Evolutionary conservation across 768 basidiomycete species (phyloP).

Genomic region (Russula ochroleuca): DNA sequence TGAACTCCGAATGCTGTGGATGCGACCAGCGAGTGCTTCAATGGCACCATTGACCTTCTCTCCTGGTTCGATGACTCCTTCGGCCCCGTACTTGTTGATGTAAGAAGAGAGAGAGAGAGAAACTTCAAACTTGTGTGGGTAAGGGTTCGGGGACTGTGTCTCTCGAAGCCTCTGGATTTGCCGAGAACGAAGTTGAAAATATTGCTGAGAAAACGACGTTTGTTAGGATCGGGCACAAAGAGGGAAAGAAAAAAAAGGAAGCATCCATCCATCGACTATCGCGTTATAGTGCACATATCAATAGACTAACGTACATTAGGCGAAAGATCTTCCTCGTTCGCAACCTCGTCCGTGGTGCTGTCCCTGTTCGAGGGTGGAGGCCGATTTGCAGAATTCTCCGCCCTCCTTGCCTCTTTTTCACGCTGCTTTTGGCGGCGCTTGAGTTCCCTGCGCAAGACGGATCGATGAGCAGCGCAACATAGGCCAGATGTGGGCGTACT

Average conservation of each 20-base stretch:
- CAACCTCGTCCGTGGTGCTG: conserved; percentile 37
- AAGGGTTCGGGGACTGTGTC: conserved; percentile 85
- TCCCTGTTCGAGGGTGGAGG: conserved; percentile 37
- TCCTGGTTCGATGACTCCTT: conserved; percentile 66
- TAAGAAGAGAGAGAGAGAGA: conserved; percentile 67
- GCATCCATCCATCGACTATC: not conserved
- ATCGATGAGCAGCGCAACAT: conserved; percentile 30
- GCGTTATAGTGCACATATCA: not conserved
- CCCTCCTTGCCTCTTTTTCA: conserved; percentile 67
- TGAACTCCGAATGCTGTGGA: conserved; percentile 83
- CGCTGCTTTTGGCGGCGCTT: conserved; percentile 91
- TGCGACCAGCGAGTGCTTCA: conserved; percentile 80
- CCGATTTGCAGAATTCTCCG: conserved; percentile 59
- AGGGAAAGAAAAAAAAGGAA: not conserved
- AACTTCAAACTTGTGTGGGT: conserved; percentile 99
- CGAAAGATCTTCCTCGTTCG: conserved; percentile 78
- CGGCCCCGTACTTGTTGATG: conserved; percentile 65
- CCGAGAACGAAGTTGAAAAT: conserved; percentile 88
- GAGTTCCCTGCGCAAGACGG: conserved; percentile 60
- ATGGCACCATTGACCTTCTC: conserved; percentile 53
- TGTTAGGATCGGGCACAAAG: not conserved
- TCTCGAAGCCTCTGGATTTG: conserved; percentile 82
- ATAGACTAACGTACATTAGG: conserved; percentile 66
- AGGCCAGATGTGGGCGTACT: conserved; percentile 47
- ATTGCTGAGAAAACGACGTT: conserved; percentile 60